Base-by-base conservation (phyloP, 164 flowering plant species). In the Stephania yunnanensis region DNA sequence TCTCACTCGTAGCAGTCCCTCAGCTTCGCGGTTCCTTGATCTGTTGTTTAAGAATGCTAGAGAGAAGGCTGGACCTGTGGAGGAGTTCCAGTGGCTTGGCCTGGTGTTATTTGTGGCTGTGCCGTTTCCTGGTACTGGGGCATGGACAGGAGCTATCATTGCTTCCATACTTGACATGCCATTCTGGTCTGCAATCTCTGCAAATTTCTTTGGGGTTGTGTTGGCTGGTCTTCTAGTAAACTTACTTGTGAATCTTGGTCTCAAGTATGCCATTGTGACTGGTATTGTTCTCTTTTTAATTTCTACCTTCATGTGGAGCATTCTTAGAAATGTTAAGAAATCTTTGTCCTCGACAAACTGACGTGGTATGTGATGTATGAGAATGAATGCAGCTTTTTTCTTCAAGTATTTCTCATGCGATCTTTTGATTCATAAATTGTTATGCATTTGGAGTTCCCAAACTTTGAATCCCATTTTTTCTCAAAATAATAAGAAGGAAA, bases 111-210 rank as follows among this genome's bases (percentile, higher is more conserved):
- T 95, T 82, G 97, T 95, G 76, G 99, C 97, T 11, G 97, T 95
- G 77, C 99, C 98, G 46, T 95, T 95, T 61, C 99, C 98, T 55
- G 98, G 99, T 69, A 95, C 99, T 2, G 99, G 99, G 70, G 99
- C 97, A 19, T 93, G 98, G 98, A 91, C 98, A 3, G 99, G 97
- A 64, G 99, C 99, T 72, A 74, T 93, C 65, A 86, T 95, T 66
- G 94, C 98, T 70, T 92, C 98, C 9, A 74, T 95, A 71, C 90
- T 95, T 11, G 95, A 92, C 74, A 89, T 95, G 97, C 95, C 97
- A 11, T 92, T 93, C 77, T 95, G 95, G 99, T 73, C 90, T 55
- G 99, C 86, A 55, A 52, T 91, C 7, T 83, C 95, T 19, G 92
- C 97, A 0, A 91, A 92, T 79, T 86, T 91, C 75, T 79, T 63